Evolutionary conservation across 1,284 basidiomycete genomes (phyloP), one percentile per base, ranked within the genome.

Genomic region (Veloboletus limbatus): DNA sequence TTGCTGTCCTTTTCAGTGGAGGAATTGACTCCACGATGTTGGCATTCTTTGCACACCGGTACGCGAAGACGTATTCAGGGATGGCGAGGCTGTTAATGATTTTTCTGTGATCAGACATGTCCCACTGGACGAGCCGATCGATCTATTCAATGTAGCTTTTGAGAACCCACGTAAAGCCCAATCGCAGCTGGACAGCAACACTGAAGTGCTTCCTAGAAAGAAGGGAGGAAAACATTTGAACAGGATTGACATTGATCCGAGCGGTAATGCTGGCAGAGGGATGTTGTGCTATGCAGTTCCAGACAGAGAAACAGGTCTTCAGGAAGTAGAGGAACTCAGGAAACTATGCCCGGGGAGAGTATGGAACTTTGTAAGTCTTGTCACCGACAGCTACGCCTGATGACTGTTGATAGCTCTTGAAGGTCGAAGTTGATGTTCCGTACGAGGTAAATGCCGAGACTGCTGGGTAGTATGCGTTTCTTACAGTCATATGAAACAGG

Each of bases 141-240:
- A 99, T 59, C 71, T 99, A 1, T 71, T 99, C 18, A 99, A 98
- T 58, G 94, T 99, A 4, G 92, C 91, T 0, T 99, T 99, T 56
- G 92, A 97, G 62, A 97, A 97, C 59, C 92, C 92, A 9, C 79
- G 90, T 4, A 85, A 86, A 60, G 71, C 80, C 20, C 71, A 70
- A 38, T 59, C 73, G 6, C 69, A 76, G 54, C 53, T 66, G 18
- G 71, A 77, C 40, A 76, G 75, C 3, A 79, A 78, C 56, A 49
- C 70, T 51, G 72, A 69, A 17, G 73, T 68, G 33, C 59, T 61
- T 32, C 54, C 66, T 35, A 74, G 67, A 49, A 74, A 69, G 47
- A 62, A 71, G 43, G 77, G 74, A 53, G 73, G 70, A 55, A 70
- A 64, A 30, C 35, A 38, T 16, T 27, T 43, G 33, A 55, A 64